A percentile compares a stretch with the other conserved stretches of the same genome.
Evolutionary conservation across 306 rosid genomes (phyloP).

Genomic region (Vigna angularis): DNA sequence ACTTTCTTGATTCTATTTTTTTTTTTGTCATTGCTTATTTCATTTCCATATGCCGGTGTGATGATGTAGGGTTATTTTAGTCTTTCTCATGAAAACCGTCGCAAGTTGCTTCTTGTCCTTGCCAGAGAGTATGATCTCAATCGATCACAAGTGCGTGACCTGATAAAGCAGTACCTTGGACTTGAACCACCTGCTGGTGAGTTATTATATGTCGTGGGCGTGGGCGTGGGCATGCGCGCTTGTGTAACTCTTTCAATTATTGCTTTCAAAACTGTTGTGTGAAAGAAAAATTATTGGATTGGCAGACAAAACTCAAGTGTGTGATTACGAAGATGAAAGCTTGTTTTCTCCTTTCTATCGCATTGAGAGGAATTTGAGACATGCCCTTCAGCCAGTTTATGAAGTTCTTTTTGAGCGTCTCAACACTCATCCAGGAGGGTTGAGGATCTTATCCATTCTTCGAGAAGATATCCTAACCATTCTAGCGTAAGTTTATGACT

Average conservation of each 20-base stretch:
- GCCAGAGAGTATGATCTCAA: conserved; percentile 89
- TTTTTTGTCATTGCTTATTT: conserved; percentile 13
- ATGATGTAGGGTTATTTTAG: conserved; percentile 78
- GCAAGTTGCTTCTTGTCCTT: conserved; percentile 68
- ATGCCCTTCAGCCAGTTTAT: conserved; percentile 77
- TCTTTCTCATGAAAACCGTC: conserved; percentile 70
- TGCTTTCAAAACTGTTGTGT: conserved; percentile 24
- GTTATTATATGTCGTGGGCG: not conserved
- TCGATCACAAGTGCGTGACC: conserved; percentile 73
- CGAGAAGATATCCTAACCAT: conserved; percentile 82
- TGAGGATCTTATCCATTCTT: conserved; percentile 76
- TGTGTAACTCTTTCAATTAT: conserved; percentile 2
- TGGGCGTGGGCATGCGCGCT: not conserved
- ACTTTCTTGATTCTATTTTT: conserved; percentile 8
- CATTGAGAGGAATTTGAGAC: conserved; percentile 82
- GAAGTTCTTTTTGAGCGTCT: conserved; percentile 92
- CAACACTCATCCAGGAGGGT: conserved; percentile 91
- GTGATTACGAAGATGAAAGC: conserved; percentile 59
- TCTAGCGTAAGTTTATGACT: conserved; percentile 73
- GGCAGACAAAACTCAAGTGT: conserved; percentile 61
- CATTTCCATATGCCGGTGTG: conserved; percentile 37
- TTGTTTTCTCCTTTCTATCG: conserved; percentile 75
- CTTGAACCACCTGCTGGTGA: conserved; percentile 78
- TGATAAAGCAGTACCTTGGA: conserved; percentile 87
- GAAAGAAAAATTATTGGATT: conserved; percentile 41